phyloP scores from a whole-genome alignment of 257 asterid species.

The Phtheirospermum japonicum region DNA sequence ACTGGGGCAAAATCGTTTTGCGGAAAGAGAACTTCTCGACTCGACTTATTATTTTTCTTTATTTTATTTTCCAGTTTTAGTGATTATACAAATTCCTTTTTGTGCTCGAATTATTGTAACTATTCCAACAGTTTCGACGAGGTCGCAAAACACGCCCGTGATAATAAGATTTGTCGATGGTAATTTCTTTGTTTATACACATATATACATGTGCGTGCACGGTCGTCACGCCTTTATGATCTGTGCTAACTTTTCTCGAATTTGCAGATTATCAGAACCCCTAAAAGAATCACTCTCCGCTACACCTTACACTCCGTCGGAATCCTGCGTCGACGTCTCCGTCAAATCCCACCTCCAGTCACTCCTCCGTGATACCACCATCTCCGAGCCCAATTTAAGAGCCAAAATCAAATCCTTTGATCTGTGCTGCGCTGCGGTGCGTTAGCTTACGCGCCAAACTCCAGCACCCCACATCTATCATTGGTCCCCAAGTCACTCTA shows the following conservation, averaged over 20 bases:
- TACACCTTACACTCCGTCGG: slow-evolving; percentile 62
- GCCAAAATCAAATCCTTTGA: slow-evolving; percentile 45
- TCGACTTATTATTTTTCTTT: too few relatives aligned
- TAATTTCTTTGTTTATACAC: background rate
- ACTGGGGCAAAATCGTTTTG: too few relatives aligned
- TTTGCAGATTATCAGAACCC: slow-evolving; percentile 53
- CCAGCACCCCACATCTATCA: slow-evolving; percentile 55
- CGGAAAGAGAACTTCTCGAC: too few relatives aligned
- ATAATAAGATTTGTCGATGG: too few relatives aligned
- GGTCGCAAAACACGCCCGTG: too few relatives aligned
- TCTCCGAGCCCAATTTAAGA: slow-evolving; percentile 29
- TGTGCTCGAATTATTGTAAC: too few relatives aligned
- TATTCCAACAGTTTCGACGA: too few relatives aligned
- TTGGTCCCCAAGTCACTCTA: slow-evolving; percentile 69
- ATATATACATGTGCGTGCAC: background rate
- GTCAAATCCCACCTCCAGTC: slow-evolving; percentile 61
- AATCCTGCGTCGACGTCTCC: slow-evolving; percentile 46
- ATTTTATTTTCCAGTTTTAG: too few relatives aligned
- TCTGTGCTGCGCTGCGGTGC: slow-evolving; percentile 75
- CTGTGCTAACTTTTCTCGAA: background rate
- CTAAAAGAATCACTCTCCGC: slow-evolving; percentile 38
- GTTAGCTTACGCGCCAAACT: slow-evolving; percentile 55
- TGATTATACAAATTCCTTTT: too few relatives aligned
- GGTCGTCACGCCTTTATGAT: background rate
- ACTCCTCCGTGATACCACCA: slow-evolving; percentile 41